These are phyloP conservation scores for Pseudonectria buxi DNA, from an alignment of 2,329 filamentous ascomycete species.

Conservation along the genomic window DNA sequence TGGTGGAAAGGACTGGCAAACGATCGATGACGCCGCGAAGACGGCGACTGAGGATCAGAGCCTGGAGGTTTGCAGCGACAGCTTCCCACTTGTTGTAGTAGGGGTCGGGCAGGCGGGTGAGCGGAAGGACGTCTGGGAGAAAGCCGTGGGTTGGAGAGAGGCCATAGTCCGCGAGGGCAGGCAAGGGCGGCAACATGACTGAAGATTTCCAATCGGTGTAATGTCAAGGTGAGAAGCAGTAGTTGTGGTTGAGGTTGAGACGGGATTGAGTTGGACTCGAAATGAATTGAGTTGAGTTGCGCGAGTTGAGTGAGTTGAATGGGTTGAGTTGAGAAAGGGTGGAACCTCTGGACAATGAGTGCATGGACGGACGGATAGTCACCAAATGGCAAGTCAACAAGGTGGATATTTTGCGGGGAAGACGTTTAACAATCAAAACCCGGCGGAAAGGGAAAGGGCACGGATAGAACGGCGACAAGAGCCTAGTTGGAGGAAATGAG, in stretches of 20 bases:
- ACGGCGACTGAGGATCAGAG: conserved; percentile 76
- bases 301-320: too few species aligned
- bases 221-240: not conserved
- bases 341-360: too few species aligned
- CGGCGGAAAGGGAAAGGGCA: not conserved
- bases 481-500: conserved; percentile 1
- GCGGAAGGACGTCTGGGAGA: conserved; percentile 71
- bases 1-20: conserved; percentile 77
- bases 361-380: too few species aligned
- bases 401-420: not conserved
- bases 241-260: too few species aligned
- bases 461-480: conserved; percentile 3
- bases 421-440: not conserved
- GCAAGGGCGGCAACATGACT: conserved; percentile 55
- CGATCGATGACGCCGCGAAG: conserved; percentile 72
- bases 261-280: too few species aligned
- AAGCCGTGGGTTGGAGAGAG: conserved; percentile 77
- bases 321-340: too few species aligned
- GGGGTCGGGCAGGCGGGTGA: conserved; percentile 73
- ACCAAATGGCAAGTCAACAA: not conserved
- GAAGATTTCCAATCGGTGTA: not conserved
- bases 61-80: conserved; percentile 77
- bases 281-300: too few species aligned
- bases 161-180: conserved; percentile 68
- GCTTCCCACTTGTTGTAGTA: conserved; percentile 97